These are phyloP conservation scores for Carex scoparia DNA, from an alignment of 176 grass and related monocot species.

Conservation along the genomic window DNA sequence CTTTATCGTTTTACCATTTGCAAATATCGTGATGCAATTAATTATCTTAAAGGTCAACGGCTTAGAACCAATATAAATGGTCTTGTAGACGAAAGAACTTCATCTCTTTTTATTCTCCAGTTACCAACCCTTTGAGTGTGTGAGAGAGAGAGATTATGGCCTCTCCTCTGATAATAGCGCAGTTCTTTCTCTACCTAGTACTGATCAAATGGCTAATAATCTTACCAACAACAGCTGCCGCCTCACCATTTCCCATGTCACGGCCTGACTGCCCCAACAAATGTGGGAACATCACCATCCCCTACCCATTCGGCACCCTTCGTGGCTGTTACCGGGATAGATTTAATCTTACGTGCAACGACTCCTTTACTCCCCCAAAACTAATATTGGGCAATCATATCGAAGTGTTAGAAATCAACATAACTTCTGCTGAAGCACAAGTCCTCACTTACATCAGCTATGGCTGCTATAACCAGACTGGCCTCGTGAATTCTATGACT, in stretches of 20 bases:
- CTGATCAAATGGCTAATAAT: too few species aligned
- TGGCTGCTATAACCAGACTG: background rate
- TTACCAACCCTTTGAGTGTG: too few species aligned
- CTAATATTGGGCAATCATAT: background rate
- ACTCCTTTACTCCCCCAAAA: background rate
- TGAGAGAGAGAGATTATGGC: too few species aligned
- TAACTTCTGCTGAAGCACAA: background rate
- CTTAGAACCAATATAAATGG: too few species aligned
- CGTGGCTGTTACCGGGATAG: background rate
- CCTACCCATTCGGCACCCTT: constrained; percentile 35
- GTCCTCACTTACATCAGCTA: background rate
- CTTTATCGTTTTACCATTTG: too few species aligned
- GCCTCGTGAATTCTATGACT: too few species aligned
- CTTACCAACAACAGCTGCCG: background rate
- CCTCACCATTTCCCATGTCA: background rate
- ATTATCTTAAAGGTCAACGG: too few species aligned
- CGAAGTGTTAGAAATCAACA: background rate
- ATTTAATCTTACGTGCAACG: constrained; percentile 26
- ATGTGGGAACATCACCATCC: constrained; percentile 28
- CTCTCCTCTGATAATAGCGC: too few species aligned
- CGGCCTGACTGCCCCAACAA: constrained; percentile 11
- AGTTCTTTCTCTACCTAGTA: too few species aligned
- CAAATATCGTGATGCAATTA: too few species aligned
- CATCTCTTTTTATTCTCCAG: too few species aligned
- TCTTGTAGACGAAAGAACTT: too few species aligned